A percentile compares a stretch with the other conserved stretches of the same genome.
These are phyloP conservation scores for Paramyrothecium sp. DNA, from an alignment of 2,329 filamentous ascomycete genomes.

Conservation along the genomic window DNA sequence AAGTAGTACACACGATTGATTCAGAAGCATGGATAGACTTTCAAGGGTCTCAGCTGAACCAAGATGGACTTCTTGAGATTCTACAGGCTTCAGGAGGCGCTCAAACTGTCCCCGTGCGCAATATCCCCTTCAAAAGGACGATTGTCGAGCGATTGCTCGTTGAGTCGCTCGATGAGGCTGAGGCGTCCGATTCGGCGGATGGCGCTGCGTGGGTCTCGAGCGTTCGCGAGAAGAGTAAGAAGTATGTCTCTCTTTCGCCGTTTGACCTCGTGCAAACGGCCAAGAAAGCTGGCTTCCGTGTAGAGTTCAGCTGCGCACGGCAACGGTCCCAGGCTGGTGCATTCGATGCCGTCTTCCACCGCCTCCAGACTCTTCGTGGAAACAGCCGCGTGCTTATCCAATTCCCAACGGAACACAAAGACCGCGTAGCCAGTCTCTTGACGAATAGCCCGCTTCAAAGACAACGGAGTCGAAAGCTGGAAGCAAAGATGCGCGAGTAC, in stretches of 20 bases:
- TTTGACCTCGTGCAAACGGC: constrained; percentile 15
- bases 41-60: constrained; percentile 3
- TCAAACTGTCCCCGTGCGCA: constrained; percentile 5
- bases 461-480: neutral
- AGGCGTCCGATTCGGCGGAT: neutral
- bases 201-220: neutral
- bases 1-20: constrained; percentile 1
- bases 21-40: constrained; percentile 8
- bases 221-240: constrained; percentile 4
- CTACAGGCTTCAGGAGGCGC: neutral
- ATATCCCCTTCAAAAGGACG: constrained; percentile 23
- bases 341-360: constrained; percentile 14
- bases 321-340: constrained; percentile 20
- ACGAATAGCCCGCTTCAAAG: neutral
- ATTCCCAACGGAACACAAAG: constrained; percentile 10
- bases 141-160: constrained; percentile 20
- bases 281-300: constrained; percentile 37
- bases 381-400: constrained; percentile 5
- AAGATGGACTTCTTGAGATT: neutral
- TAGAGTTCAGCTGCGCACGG: constrained; percentile 41
- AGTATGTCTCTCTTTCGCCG: constrained; percentile 5
- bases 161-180: constrained; percentile 4
- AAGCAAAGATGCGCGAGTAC: neutral
- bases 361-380: constrained; percentile 10
- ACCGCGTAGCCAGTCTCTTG: neutral